phyloP scores from a whole-genome alignment of 2,329 filamentous ascomycete species.

The Phoma sp. region DNA sequence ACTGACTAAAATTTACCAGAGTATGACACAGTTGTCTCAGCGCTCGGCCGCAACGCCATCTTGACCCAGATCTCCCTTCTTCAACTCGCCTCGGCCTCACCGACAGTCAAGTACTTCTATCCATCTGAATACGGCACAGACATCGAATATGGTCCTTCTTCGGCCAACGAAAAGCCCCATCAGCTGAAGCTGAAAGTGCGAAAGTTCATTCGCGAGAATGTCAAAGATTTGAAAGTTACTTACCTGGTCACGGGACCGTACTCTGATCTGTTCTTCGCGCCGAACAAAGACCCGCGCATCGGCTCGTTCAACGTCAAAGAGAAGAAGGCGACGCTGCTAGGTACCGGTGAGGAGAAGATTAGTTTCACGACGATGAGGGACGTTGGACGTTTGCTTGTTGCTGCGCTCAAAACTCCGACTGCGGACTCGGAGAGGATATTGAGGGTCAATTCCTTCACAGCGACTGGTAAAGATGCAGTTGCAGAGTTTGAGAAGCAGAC shows the following conservation, averaged over 20 bases:
- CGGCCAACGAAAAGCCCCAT: slow-evolving; percentile 68
- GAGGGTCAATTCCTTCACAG: slow-evolving; percentile 74
- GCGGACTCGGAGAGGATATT: slow-evolving; percentile 60
- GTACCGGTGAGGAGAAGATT: slow-evolving; percentile 65
- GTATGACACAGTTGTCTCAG: slow-evolving; percentile 70
- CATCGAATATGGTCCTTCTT: slow-evolving; percentile 66
- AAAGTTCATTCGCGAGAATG: slow-evolving; percentile 61
- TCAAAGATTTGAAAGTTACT: slow-evolving; percentile 64
- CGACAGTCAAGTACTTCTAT: slow-evolving; percentile 67
- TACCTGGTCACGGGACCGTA: slow-evolving; percentile 76
- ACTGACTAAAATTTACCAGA: slow-evolving; percentile 34
- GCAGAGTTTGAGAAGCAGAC: slow-evolving; percentile 73
- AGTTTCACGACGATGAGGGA: slow-evolving; percentile 76
- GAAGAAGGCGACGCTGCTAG: slow-evolving; percentile 67
- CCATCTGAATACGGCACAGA: slow-evolving; percentile 57
- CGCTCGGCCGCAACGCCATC: slow-evolving; percentile 69
- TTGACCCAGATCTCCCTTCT: slow-evolving; percentile 68
- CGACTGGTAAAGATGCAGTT: slow-evolving; percentile 67
- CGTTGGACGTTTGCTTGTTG: slow-evolving; percentile 70
- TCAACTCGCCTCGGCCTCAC: slow-evolving; percentile 61
- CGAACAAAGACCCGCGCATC: slow-evolving; percentile 48
- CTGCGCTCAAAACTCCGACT: slow-evolving; percentile 63
- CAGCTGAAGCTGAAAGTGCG: slow-evolving; percentile 74
- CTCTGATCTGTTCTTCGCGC: slow-evolving; percentile 65
- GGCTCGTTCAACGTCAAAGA: slow-evolving; percentile 66